Evolutionary conservation across 768 basidiomycete species (phyloP), one percentile per base, ranked within the genome.

Genomic region (Pleurotus tuber-regium): DNA sequence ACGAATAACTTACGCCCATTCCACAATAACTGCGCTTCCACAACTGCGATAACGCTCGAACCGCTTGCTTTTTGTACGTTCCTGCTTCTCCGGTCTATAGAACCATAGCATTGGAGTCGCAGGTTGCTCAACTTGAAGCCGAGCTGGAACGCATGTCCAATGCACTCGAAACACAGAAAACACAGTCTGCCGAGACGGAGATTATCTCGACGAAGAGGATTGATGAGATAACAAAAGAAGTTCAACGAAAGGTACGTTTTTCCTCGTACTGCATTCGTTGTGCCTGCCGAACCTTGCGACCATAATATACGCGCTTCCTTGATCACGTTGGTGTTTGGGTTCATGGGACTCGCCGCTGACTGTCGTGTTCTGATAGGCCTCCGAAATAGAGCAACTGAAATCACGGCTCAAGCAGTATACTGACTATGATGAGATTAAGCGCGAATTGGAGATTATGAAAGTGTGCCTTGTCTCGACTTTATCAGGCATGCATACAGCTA

Each of bases 361-460:
- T 38, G 21, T 38, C 8, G 10, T 51, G 16, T 36, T 9, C 56
- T 52, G 42, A n/a, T 51, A 90, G 83, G 69, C 64, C 3, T 64
- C 65, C 2, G 94, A 97, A 67, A 72, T 87, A 4, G 86, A 87
- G 12, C 76, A 76, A 42, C 73, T 95, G 2, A 84, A 79, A 63
- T 68, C 72, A 28, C 84, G 84, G 57, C 70, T 98, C 30, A 83
- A 81, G 60, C 82, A 81, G 57, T 90, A 87, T 54, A 66, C 66
- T 12, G 93, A 99, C 66, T 98, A 99, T 61, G 96, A 98, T 61
- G 95, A 98, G 70, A 84, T 98, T 63, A 98, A 98, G 72, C 86
- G 97, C 23, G 97, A 99, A 66, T 77, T 99, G 24, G 94, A 94
- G 63, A 98, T 99, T 57, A 91, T 98, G 92, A 98, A 99, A 83